Base-by-base conservation (phyloP, 306 rosid genomes). In the Ammopiptanthus mongolicus region DNA sequence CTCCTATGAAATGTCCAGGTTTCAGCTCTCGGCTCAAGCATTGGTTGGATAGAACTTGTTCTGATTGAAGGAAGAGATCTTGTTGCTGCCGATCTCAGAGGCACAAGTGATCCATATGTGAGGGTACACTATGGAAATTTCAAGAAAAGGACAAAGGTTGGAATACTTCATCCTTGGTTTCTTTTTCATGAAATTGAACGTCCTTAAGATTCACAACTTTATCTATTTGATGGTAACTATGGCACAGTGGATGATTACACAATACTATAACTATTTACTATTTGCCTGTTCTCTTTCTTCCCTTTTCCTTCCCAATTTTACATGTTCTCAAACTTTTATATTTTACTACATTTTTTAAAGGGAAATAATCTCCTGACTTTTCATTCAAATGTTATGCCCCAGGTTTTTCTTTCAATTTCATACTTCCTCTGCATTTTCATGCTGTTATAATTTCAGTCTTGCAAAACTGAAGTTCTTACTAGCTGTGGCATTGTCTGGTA, bases 71-170 rank as follows among this genome's bases (percentile, higher is more conserved):
- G 88, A 22, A 92, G 79, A 73, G 99, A 96, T 75, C 96, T 96
- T 51, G 37, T 92, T 80, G 99, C 97, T 4, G 99, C 99, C 19
- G 99, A 96, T 85, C 82, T 96, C 71, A 85, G 99, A 86, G 99
- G 99, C 68, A 96, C 99, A 48, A 96, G 99, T 74, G 99, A 96
- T 84, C 99, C 99, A 2, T 96, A 82, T 46, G 99, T 96, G 73
- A 87, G 96, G 83, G 98, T 92, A 29, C 92, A 92, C 3, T 92
- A 92, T 34, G 99, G 99, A 72, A 84, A 64, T 77, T 65, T 89
- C 73, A 96, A 90, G 97, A 92, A 70, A 89, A 87, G 73, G 76
- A 96, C 98, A 22, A 96, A 96, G 99, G 99, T 96, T 77, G 69
- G 75, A 53, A 63, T 44, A 36, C 78, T 46, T 51, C 70, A 65